These are phyloP conservation scores for Auricularia sp. DNA, from an alignment of 768 basidiomycete species.

Conservation along the genomic window DNA sequence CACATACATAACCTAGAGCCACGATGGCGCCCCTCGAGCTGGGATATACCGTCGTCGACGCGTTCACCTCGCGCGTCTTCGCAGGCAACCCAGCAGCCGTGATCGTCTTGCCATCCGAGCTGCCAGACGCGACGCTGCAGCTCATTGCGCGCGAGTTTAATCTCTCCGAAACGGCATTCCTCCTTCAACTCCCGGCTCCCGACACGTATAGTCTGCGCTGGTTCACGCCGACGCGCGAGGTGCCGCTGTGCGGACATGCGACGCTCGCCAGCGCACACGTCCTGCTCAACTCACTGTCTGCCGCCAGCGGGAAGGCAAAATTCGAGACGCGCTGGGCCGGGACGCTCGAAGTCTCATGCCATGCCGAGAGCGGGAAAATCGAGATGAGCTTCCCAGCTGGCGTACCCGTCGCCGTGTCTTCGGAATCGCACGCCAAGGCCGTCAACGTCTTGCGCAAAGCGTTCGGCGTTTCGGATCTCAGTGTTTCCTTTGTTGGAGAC, in stretches of 20 bases:
- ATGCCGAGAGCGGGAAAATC: slow-evolving; percentile 9
- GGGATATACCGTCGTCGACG: slow-evolving; percentile 20
- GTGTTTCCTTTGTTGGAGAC: slow-evolving; percentile 11
- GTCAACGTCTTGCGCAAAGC: slow-evolving; percentile 7
- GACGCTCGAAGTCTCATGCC: slow-evolving; percentile 10
- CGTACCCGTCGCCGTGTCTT: slow-evolving; percentile 4
- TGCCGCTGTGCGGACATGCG: slow-evolving; percentile 35
- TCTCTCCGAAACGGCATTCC: slow-evolving; percentile 11
- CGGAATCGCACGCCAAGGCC: slow-evolving; percentile 5
- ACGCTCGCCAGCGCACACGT: slow-evolving; percentile 33
- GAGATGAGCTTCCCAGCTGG: slow-evolving; percentile 19
- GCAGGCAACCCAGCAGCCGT: slow-evolving; percentile 26
- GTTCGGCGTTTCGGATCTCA: slow-evolving; percentile 2
- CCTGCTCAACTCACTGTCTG: neutral
- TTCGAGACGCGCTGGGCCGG: slow-evolving; percentile 16
- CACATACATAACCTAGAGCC: no score
- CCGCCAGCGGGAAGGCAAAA: slow-evolving; percentile 1
- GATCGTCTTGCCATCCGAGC: slow-evolving; percentile 14
- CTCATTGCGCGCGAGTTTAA: slow-evolving; percentile 34
- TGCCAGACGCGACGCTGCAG: slow-evolving; percentile 21
- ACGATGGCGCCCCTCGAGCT: slow-evolving; percentile 17
- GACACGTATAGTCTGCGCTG: slow-evolving; percentile 30
- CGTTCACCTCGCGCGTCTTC: slow-evolving; percentile 21
- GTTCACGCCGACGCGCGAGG: slow-evolving; percentile 25
- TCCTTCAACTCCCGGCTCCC: slow-evolving; percentile 7